A percentile compares a stretch with the other conserved stretches of the same genome.
Evolutionary conservation across 441 rosid species (phyloP).

Genomic region (Erodium chrysanthum): DNA sequence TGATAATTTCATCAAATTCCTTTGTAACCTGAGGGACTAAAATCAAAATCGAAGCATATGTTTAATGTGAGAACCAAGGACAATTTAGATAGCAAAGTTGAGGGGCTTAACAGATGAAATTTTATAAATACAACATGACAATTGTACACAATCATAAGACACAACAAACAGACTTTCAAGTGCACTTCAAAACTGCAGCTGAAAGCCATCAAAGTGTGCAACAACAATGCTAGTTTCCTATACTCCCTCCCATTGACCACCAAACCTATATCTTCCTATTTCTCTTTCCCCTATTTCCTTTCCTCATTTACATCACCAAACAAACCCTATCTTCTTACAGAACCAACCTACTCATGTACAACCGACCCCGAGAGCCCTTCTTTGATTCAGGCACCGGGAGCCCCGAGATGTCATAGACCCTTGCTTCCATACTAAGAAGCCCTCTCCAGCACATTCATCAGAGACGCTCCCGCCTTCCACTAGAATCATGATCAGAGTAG

Average conservation of each 20-base stretch:
- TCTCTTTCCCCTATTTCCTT: conserved; percentile 20
- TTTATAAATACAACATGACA: neutral
- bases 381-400: neutral
- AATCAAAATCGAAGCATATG: neutral
- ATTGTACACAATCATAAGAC: neutral
- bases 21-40: too few relatives aligned
- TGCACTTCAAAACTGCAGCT: conserved; percentile 56
- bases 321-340: conserved; percentile 36
- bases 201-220: neutral
- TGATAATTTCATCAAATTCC: too few relatives aligned
- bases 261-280: conserved; percentile 20
- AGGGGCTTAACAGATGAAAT: neutral
- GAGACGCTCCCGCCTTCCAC: conserved; percentile 2
- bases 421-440: neutral
- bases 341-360: conserved; percentile 79
- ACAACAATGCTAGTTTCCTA: conserved; percentile 26
- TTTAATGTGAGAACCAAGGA: neutral
- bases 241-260: conserved; percentile 5
- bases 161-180: neutral
- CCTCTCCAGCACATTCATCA: conserved; percentile 1
- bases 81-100: neutral
- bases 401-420: neutral
- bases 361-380: conserved; percentile 24
- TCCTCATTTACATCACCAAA: conserved; percentile 41
- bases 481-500: neutral